phyloP scores from a whole-genome alignment of 495 filamentous ascomycete genomes.

The Aspergillus conjunctus region DNA sequence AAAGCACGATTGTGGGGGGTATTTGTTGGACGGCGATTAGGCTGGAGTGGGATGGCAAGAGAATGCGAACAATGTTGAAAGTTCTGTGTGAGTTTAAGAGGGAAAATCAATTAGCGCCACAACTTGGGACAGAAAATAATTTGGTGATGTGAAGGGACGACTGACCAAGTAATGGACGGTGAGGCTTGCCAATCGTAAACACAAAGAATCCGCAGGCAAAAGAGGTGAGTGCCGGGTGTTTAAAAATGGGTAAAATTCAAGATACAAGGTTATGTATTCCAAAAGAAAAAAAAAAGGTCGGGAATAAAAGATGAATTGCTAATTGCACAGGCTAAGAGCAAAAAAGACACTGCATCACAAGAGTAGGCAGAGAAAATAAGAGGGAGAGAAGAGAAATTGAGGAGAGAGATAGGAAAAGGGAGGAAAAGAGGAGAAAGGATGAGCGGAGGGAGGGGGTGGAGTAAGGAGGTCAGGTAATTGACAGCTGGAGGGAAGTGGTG shows the following conservation, averaged over 20 bases:
- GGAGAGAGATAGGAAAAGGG: slow-evolving; percentile 14
- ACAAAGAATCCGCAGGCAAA: no score
- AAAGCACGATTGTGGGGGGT: slow-evolving; percentile 16
- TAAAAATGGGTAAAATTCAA: not conserved
- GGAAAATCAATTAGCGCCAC: no score
- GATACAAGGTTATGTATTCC: slow-evolving; percentile 4
- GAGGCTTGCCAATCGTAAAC: not conserved
- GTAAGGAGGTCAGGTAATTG: slow-evolving; percentile 16
- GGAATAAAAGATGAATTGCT: slow-evolving; percentile 25
- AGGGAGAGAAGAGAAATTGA: slow-evolving; percentile 23
- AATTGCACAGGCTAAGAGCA: slow-evolving; percentile 25
- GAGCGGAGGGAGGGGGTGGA: slow-evolving; percentile 18
- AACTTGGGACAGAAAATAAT: not conserved
- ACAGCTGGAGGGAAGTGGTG: slow-evolving; percentile 14
- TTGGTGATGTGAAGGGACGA: not conserved
- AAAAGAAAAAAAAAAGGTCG: slow-evolving; percentile 25
- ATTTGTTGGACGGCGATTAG: slow-evolving; percentile 1
- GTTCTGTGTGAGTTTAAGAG: not conserved
- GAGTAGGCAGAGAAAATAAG: slow-evolving; percentile 20
- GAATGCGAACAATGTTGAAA: no score
- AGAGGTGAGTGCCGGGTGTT: not conserved
- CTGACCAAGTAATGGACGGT: not conserved
- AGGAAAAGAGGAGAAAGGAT: slow-evolving; percentile 25
- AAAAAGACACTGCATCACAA: slow-evolving; percentile 26
- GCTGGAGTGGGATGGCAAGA: not conserved